Evolutionary conservation across 2,329 filamentous ascomycete genomes (phyloP).

Genomic region (Gaeumannomyces sp.): DNA sequence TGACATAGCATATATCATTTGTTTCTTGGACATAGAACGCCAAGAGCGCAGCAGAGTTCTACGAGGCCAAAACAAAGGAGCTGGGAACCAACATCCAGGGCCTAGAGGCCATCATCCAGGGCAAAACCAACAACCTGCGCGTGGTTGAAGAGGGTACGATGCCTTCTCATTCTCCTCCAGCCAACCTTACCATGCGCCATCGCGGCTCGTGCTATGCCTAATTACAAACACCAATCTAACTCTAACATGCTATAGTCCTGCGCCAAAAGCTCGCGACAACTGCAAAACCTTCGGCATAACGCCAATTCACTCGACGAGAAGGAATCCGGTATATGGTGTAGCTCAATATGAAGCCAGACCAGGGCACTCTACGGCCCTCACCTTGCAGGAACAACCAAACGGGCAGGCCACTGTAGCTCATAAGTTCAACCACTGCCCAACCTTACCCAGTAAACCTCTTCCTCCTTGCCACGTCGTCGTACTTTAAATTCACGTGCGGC

Average conservation of each 20-base stretch:
- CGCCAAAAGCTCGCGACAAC: conserved; percentile 29
- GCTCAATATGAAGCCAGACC: background rate
- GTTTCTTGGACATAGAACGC: conserved; percentile 32
- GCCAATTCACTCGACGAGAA: conserved; percentile 14
- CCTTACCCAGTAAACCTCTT: background rate
- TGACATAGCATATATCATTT: background rate
- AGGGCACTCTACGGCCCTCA: too few relatives aligned
- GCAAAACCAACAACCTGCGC: conserved; percentile 77
- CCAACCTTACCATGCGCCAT: background rate
- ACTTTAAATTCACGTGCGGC: background rate
- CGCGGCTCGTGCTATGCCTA: background rate
- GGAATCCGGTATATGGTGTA: conserved; percentile 6
- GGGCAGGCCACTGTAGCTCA: too few relatives aligned
- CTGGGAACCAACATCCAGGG: conserved; percentile 48
- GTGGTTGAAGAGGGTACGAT: conserved; percentile 76
- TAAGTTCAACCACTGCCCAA: too few relatives aligned
- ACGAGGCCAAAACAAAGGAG: conserved; percentile 49
- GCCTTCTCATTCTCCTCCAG: conserved; percentile 7
- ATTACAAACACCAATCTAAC: background rate
- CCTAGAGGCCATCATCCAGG: conserved; percentile 50
- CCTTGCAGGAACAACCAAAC: too few relatives aligned
- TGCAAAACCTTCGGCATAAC: conserved; percentile 7
- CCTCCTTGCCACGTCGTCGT: background rate
- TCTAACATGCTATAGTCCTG: conserved; percentile 24
- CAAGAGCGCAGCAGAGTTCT: conserved; percentile 49